Percentiles rank a stretch among this genome's conserved stretches.
Conservation (phyloP, 169 alveolate genomes). For the Haemoproteus tartakovskyi region DNA sequence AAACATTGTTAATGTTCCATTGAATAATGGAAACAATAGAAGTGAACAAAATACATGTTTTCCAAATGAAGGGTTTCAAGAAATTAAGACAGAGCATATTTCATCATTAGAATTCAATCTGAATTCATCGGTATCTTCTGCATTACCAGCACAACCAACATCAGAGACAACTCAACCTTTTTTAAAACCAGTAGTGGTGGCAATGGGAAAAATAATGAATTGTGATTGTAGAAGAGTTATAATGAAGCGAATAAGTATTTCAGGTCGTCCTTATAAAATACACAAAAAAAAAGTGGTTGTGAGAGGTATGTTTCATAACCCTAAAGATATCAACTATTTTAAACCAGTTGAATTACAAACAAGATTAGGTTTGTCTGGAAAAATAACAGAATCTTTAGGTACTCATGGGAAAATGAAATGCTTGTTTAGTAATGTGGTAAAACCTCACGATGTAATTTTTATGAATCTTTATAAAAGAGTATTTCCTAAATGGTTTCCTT, state of each 20-base stretch:
- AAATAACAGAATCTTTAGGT: constrained; percentile 96
- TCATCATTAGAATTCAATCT: too few relatives aligned
- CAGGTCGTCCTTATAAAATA: constrained; percentile 95
- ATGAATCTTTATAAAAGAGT: constrained; percentile 91
- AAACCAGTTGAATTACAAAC: constrained; percentile 97
- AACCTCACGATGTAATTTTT: constrained; percentile 94
- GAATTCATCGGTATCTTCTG: too few relatives aligned
- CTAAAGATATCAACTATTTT: constrained; percentile 94
- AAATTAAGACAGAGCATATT: too few relatives aligned
- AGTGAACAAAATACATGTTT: too few relatives aligned
- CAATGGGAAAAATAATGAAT: constrained; percentile 88
- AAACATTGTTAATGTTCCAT: too few relatives aligned
- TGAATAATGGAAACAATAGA: too few relatives aligned
- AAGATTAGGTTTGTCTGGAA: constrained; percentile 96
- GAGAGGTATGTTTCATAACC: constrained; percentile 97
- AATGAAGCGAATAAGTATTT: constrained; percentile 93
- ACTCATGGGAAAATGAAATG: constrained; percentile 99
- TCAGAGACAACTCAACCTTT: too few relatives aligned
- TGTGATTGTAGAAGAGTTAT: constrained; percentile 93
- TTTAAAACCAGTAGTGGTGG: constrained; percentile 46
- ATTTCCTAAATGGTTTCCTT: constrained; percentile 88
- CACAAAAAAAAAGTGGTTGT: constrained; percentile 95
- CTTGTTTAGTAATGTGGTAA: constrained; percentile 91
- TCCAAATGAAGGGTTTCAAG: too few relatives aligned
- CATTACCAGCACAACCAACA: too few relatives aligned